These are phyloP conservation scores for Dimargaris cristalligena DNA, from an alignment of 192 early-diverging fungal species.

Conservation along the genomic window DNA sequence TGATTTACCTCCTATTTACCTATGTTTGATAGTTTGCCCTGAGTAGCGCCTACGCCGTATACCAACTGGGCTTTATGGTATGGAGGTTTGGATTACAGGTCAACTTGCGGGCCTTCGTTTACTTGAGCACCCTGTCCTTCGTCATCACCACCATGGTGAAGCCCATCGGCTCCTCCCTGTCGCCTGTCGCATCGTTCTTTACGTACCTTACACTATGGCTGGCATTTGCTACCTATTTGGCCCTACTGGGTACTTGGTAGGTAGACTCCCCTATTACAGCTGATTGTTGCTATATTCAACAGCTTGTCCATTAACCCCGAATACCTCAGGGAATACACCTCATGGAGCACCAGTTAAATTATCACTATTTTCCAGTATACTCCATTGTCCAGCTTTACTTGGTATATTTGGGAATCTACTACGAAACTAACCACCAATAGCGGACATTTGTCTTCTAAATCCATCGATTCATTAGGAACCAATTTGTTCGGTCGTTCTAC, in stretches of 20 bases:
- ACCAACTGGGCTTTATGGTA: conserved; percentile 3
- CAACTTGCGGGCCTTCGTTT: not conserved
- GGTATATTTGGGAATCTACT: too few relatives aligned
- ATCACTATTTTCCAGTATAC: not conserved
- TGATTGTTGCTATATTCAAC: not conserved
- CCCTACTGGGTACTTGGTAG: not conserved
- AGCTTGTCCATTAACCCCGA: not conserved
- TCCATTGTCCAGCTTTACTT: not conserved
- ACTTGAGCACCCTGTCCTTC: not conserved
- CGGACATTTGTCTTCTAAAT: too few relatives aligned
- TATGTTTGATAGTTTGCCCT: not conserved
- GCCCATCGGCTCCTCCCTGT: not conserved
- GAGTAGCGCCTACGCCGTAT: not conserved
- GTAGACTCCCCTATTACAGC: not conserved
- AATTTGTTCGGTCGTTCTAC: not conserved
- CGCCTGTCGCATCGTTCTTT: not conserved
- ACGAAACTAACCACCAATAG: too few relatives aligned
- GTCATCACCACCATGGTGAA: not conserved
- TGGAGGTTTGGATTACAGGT: not conserved
- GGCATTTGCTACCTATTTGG: not conserved
- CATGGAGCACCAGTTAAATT: not conserved
- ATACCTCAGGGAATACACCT: not conserved
- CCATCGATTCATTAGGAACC: conserved; percentile 4
- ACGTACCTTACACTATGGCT: not conserved
- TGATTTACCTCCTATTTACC: not conserved